A percentile compares a stretch with the other conserved stretches of the same genome.
phyloP scores from a whole-genome alignment of 306 rosid genomes.

The Cicer bijugum region DNA sequence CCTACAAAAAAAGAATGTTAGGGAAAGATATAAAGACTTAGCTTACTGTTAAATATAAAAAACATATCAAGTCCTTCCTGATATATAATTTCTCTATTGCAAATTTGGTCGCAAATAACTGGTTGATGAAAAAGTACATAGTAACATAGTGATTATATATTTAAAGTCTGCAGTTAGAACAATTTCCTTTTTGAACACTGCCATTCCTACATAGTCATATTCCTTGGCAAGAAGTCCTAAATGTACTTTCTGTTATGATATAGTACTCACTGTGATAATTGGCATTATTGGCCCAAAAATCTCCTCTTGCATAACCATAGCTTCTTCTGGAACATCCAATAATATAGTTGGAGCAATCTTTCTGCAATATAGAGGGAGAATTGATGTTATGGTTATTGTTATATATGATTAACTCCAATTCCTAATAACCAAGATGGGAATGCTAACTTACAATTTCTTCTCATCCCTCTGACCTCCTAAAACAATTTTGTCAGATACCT shows the following conservation, averaged over 20 bases:
- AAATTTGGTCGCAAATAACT: no score
- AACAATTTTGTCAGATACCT: conserved; percentile 69
- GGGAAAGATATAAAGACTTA: not conserved
- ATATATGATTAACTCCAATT: conserved; percentile 6
- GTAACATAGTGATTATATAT: not conserved
- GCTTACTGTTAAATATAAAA: conserved; percentile 14
- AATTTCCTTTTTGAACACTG: no score
- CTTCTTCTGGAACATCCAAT: conserved; percentile 71
- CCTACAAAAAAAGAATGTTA: conserved; percentile 49
- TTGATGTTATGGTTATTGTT: conserved; percentile 19
- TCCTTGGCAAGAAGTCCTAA: conserved; percentile 12
- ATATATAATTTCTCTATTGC: no score
- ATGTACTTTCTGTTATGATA: conserved; percentile 14
- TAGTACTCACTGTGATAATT: conserved; percentile 65
- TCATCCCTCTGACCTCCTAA: conserved; percentile 78
- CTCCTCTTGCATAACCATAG: conserved; percentile 78
- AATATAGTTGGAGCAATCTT: conserved; percentile 79
- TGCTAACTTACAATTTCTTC: conserved; percentile 60
- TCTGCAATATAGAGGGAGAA: conserved; percentile 50
- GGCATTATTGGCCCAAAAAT: conserved; percentile 84
- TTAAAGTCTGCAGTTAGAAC: no score
- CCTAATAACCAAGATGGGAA: conserved; percentile 35
- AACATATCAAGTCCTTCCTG: not conserved
- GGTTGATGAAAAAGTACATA: not conserved
- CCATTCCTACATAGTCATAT: not conserved